Evolutionary conservation across 805 yeast genomes (phyloP).

Genomic region (Candida orba): DNA sequence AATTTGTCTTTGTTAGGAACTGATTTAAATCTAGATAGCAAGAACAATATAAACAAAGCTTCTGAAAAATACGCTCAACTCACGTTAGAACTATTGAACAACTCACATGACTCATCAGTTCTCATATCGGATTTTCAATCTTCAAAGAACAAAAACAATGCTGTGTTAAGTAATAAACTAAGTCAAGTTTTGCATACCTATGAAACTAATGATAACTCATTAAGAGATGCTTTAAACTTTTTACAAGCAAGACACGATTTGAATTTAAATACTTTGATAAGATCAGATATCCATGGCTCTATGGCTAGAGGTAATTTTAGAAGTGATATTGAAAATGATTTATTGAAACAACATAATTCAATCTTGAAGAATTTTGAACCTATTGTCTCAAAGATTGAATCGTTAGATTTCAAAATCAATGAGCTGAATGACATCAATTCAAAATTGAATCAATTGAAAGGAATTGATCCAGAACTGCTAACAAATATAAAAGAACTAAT

Average conservation of each 20-base stretch:
- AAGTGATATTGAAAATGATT: constrained; percentile 53
- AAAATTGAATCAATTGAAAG: constrained; percentile 10
- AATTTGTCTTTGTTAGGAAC: constrained; percentile 26
- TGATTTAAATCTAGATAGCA: constrained; percentile 1
- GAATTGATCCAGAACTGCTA: constrained; percentile 12
- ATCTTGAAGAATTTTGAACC: constrained; percentile 38
- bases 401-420: constrained; percentile 17
- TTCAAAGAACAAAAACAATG: constrained; percentile 17
- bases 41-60: constrained; percentile 7
- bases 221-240: constrained; percentile 28
- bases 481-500: constrained; percentile 15
- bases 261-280: constrained; percentile 16
- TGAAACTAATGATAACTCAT: constrained; percentile 24
- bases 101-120: constrained; percentile 6
- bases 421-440: constrained; percentile 14
- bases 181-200: constrained; percentile 29
- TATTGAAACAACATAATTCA: constrained; percentile 48
- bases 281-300: constrained; percentile 44
- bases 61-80: constrained; percentile 44
- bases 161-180: constrained; percentile 26
- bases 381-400: constrained; percentile 35
- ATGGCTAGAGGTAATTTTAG: constrained; percentile 53
- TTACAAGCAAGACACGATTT: constrained; percentile 28
- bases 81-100: constrained; percentile 33
- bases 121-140: constrained; percentile 10